These are phyloP conservation scores for Paramarasmius palmivorus DNA, from an alignment of 1,284 basidiomycete genomes.

Conservation along the genomic window DNA sequence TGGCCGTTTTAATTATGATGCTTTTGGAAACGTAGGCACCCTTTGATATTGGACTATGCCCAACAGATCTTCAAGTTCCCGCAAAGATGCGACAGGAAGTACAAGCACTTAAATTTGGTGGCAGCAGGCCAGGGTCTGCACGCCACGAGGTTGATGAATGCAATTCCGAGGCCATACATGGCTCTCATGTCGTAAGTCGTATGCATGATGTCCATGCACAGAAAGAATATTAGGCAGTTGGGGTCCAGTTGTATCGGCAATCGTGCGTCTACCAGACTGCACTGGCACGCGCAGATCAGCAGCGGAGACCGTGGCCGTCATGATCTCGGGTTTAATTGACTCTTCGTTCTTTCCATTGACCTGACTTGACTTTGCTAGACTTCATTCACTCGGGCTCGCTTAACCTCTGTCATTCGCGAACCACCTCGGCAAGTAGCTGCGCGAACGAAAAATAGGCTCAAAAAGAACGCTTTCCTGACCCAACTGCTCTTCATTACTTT, in stretches of 20 bases:
- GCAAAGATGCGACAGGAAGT: too few relatives aligned
- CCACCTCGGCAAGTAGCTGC: too few relatives aligned
- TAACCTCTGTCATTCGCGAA: background rate
- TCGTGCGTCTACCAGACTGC: too few relatives aligned
- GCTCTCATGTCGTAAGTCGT: background rate
- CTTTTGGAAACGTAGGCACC: too few relatives aligned
- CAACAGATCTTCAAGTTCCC: too few relatives aligned
- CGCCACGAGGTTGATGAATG: slow-evolving; percentile 1
- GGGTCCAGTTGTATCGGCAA: background rate
- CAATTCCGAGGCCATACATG: background rate
- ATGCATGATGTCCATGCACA: background rate
- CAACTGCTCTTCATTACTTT: too few relatives aligned
- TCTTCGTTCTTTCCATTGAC: background rate
- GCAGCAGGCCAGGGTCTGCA: background rate
- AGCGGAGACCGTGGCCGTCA: background rate
- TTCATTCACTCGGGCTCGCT: background rate
- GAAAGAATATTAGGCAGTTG: background rate
- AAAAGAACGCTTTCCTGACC: too few relatives aligned
- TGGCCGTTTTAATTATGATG: too few relatives aligned
- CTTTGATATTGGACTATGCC: too few relatives aligned
- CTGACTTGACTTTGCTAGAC: background rate
- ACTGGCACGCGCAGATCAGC: background rate
- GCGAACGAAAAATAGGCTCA: too few relatives aligned
- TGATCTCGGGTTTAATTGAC: slow-evolving; percentile 1
- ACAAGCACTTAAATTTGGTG: background rate